Conservation (phyloP, 1,284 basidiomycete genomes). For the Heterobasidion parviporum region DNA sequence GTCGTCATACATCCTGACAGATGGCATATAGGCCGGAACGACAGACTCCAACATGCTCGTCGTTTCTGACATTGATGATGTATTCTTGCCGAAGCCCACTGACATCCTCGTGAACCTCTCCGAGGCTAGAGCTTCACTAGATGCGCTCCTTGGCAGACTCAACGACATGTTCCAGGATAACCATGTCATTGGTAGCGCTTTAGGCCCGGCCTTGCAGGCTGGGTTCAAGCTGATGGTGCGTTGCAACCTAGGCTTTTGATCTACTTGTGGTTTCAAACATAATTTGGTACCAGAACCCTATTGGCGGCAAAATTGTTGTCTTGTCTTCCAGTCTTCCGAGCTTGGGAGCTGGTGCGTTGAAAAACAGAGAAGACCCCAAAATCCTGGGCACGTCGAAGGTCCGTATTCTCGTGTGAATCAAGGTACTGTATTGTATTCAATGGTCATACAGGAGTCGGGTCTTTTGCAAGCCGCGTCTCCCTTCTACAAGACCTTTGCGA, state of each 20-base stretch:
- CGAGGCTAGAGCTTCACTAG: constrained; percentile 79
- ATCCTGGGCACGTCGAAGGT: constrained; percentile 92
- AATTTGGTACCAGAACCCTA: constrained; percentile 28
- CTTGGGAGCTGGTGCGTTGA: constrained; percentile 85
- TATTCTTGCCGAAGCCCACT: constrained; percentile 95
- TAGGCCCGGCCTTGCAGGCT: constrained; percentile 94
- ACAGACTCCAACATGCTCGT: constrained; percentile 93
- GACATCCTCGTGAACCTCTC: constrained; percentile 92
- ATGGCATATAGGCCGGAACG: constrained; percentile 52
- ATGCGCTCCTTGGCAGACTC: constrained; percentile 75
- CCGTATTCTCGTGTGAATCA: constrained; percentile 7
- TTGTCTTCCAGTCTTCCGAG: constrained; percentile 85
- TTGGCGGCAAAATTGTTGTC: constrained; percentile 95
- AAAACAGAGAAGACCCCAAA: constrained; percentile 96
- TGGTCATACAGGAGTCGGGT: constrained; percentile 61
- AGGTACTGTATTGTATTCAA: constrained; percentile 1
- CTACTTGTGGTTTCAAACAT: not conserved
- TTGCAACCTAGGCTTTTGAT: constrained; percentile 11
- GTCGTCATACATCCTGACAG: not conserved
- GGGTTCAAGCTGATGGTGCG: constrained; percentile 89
- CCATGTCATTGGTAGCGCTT: constrained; percentile 83
- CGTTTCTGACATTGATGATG: constrained; percentile 93
- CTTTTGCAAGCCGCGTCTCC: constrained; percentile 83
- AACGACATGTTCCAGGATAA: constrained; percentile 98
- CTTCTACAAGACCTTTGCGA: constrained; percentile 99